These are phyloP conservation scores for Peronospora belbahrii DNA, from an alignment of 352 stramenopile species.

Conservation along the genomic window DNA sequence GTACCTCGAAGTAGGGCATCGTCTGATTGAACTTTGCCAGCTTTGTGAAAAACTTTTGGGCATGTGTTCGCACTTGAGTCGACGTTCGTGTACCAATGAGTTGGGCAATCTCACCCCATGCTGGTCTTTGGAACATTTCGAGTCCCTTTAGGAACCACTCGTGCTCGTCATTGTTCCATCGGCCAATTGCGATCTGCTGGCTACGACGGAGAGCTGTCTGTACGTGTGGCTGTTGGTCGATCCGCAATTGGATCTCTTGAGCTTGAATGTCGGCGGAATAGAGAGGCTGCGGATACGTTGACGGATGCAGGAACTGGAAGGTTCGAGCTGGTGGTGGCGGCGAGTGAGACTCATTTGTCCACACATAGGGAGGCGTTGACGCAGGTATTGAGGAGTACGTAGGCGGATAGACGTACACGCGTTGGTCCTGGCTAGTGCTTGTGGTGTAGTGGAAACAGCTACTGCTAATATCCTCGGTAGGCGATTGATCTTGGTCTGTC, in stretches of 20 bases:
- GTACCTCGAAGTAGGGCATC: conserved; percentile 64
- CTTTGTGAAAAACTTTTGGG: conserved; percentile 88
- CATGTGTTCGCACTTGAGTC: conserved; percentile 80
- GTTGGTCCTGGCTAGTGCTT: conserved; percentile 4
- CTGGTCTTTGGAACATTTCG: conserved; percentile 69
- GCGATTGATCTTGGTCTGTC: too few relatives aligned
- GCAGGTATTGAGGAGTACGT: conserved; percentile 10
- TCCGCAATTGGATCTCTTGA: not conserved
- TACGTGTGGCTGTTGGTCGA: conserved; percentile 1
- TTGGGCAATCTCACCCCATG: conserved; percentile 79
- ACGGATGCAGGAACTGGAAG: conserved; percentile 8
- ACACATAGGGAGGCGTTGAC: conserved; percentile 13
- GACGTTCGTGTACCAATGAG: conserved; percentile 79
- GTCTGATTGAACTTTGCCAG: conserved; percentile 64
- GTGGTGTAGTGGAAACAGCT: not conserved
- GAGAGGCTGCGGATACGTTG: conserved; percentile 9
- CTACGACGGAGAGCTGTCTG: conserved; percentile 22
- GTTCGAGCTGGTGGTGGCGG: conserved; percentile 1
- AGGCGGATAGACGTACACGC: conserved; percentile 6
- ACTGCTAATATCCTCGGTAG: conserved; percentile 3
- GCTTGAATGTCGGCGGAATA: conserved; percentile 5
- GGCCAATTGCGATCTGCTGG: conserved; percentile 60
- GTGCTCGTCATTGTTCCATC: conserved; percentile 73
- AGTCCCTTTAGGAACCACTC: conserved; percentile 70
- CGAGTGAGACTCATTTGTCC: conserved; percentile 10